Base-by-base conservation (phyloP, 345 rosid genomes). In the Syzygium aqueum region DNA sequence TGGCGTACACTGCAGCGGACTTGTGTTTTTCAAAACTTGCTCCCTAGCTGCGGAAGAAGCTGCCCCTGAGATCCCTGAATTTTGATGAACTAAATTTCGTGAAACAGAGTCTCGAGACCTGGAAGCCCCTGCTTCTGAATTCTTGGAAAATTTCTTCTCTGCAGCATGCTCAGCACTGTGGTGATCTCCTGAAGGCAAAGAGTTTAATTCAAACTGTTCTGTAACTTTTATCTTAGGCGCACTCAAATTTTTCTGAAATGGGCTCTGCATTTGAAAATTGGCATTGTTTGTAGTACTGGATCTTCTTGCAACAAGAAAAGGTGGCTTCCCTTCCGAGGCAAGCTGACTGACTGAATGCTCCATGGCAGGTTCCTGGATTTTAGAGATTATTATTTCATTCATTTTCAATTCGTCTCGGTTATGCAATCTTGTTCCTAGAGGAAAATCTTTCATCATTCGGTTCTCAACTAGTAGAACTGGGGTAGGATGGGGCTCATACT, bases 401-500 rank as follows among this genome's bases (percentile, higher is more conserved):
- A 73, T 73, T 73, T 37, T 73, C 27, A 73, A 5, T 73, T 73
- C 82, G 37, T 73, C 82, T 37, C 27, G 27, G 49, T 37, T 73
- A 73, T 73, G 82, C 82, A 73, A 51, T 49, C 90, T 94, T 53
- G 88, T 37, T 73, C 90, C 89, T 67, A 88, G n/a, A 52, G 89
- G 84, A 85, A 90, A 87, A 87, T 92, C 94, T 89, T 92, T 94
- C 77, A 77, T 91, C 16, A 86, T 53, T 89, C 89, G 88, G 78
- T 86, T 90, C 85, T 95, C 96, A 67, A 92, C 85, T 89, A 93
- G 86, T 89, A 96, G 91, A 86, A 96, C 93, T 23, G 98, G 95
- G 27, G 95, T 93, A 85, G 98, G 94, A 89, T 94, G 95, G 7
- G 99, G 99, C 89, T 96, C 97, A 63, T 96, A 96, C 87, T 96